A percentile compares a stretch with the other conserved stretches of the same genome.
phyloP scores from a whole-genome alignment of 768 basidiomycete genomes.

The Tricholoma sp. region DNA sequence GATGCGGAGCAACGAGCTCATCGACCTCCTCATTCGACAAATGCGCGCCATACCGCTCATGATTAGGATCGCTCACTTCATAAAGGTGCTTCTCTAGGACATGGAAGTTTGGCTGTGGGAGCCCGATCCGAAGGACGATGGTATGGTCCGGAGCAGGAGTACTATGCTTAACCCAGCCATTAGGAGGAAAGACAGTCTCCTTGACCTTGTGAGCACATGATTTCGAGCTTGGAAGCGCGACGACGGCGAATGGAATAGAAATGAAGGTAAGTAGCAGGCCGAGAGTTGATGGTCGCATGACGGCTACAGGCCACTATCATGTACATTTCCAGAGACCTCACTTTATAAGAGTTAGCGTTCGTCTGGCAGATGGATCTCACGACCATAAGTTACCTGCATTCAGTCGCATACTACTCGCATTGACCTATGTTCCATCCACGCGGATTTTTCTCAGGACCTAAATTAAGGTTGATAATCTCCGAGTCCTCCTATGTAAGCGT shows the following conservation, averaged over 20 bases:
- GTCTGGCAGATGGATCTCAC: slow-evolving; percentile 4
- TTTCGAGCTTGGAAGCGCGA: slow-evolving; percentile 12
- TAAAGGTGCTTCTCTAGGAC: slow-evolving; percentile 46
- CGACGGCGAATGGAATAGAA: slow-evolving; percentile 3
- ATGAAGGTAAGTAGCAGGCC: slow-evolving; percentile 8
- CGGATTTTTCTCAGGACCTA: too few species aligned
- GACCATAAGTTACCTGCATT: too few species aligned
- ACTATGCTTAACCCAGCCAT: slow-evolving; percentile 44
- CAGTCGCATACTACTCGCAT: too few species aligned
- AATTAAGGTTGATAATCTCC: too few species aligned
- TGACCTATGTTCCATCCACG: too few species aligned
- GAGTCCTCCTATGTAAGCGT: too few species aligned
- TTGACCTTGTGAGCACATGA: slow-evolving; percentile 24
- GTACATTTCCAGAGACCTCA: not conserved
- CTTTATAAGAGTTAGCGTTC: slow-evolving; percentile 16
- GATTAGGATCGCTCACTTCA: slow-evolving; percentile 52
- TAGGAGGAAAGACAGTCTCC: slow-evolving; percentile 32
- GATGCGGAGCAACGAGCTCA: slow-evolving; percentile 53
- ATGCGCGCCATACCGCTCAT: slow-evolving; percentile 46
- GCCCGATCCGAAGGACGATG: slow-evolving; percentile 52
- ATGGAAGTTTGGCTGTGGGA: slow-evolving; percentile 46
- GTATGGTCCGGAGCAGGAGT: slow-evolving; percentile 39
- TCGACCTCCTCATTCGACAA: slow-evolving; percentile 67
- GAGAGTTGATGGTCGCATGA: slow-evolving; percentile 12
- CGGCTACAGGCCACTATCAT: not conserved